A percentile compares a stretch with the other conserved stretches of the same genome.
These are phyloP conservation scores for Coemansia sp. DNA, from an alignment of 192 early-diverging fungal species.

Conservation along the genomic window DNA sequence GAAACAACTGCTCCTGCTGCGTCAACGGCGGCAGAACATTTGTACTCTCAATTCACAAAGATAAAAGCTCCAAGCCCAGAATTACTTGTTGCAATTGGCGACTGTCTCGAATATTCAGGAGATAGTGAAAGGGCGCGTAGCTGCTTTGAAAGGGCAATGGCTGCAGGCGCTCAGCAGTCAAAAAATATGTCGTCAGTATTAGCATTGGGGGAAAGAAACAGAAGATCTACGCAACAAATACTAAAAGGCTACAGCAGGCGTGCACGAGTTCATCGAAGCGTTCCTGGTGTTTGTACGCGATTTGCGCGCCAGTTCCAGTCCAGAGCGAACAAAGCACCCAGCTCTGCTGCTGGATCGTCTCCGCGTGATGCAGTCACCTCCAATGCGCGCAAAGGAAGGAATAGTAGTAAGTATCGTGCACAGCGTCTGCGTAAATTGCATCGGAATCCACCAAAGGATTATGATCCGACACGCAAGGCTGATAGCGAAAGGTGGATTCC, in stretches of 20 bases:
- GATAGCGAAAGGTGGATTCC: constrained; percentile 54
- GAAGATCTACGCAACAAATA: constrained; percentile 10
- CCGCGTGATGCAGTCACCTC: neutral
- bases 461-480: constrained; percentile 25
- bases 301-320: constrained; percentile 37
- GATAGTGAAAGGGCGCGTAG: constrained; percentile 7
- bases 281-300: constrained; percentile 31
- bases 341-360: neutral
- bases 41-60: constrained; percentile 9
- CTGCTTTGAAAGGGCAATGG: constrained; percentile 20
- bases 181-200: constrained; percentile 22
- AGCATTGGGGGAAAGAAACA: neutral
- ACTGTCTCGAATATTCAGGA: constrained; percentile 39
- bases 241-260: constrained; percentile 27
- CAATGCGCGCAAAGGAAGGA: neutral
- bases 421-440: constrained; percentile 34
- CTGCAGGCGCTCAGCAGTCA: constrained; percentile 9
- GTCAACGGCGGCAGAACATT: constrained; percentile 20
- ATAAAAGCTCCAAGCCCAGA: constrained; percentile 1
- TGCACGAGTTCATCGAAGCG: constrained; percentile 1
- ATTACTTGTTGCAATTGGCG: constrained; percentile 29
- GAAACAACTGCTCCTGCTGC: constrained; percentile 1
- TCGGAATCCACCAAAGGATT: constrained; percentile 37
- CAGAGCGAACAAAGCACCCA: neutral
- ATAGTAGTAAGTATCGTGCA: constrained; percentile 19